Base-by-base conservation (phyloP, 139 green algal genomes). In the Axilococcus clingmanii region DNA sequence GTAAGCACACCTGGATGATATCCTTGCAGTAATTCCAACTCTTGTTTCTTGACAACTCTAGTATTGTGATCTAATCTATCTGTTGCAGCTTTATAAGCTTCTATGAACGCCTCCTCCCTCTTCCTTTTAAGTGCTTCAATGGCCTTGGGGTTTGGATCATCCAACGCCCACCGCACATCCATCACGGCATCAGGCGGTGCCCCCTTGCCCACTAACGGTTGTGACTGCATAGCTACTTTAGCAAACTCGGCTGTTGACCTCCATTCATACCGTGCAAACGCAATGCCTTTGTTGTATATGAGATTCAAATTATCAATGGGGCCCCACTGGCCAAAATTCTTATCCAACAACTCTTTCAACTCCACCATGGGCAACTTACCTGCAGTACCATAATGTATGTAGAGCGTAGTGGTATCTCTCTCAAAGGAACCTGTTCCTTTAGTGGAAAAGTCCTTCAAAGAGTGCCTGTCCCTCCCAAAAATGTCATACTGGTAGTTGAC, bases 191-290 rank as follows among this genome's bases (percentile, higher is more conserved):
- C 37, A 15, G 43, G 49, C 19, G 34, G 66, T 44, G 78, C 40
- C 30, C 52, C 63, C 25, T 60, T 77, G 7, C 66, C 66, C 7
- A 38, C 27, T 34, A 87, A 64, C 7, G 40, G 43, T 50, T 88
- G 78, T 35, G 69, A 57, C 51, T 87, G 66, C 76, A 88, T 88
- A 3, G 79, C 81, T 36, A 77, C 76, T 53, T 86, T 86, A 30
- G 81, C 81, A 76, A 89, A 89, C 66, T 89, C 81, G 6, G 81
- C 76, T 28, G 48, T 72, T 48, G 41, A 62, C 9, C 81, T 73
- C 76, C 74, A 83, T 40, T 71, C 56, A 52, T 73, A 89, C 48
- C 61, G 52, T 1, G 88, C 67, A 61, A 89, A 89, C 0, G 69
- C 79, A 15, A 88, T 64, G 2, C 71, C 80, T 61, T 86, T 86